These are phyloP conservation scores for Sarocladiaceae sp. DNA, from an alignment of 2,329 filamentous ascomycete species.

Conservation along the genomic window DNA sequence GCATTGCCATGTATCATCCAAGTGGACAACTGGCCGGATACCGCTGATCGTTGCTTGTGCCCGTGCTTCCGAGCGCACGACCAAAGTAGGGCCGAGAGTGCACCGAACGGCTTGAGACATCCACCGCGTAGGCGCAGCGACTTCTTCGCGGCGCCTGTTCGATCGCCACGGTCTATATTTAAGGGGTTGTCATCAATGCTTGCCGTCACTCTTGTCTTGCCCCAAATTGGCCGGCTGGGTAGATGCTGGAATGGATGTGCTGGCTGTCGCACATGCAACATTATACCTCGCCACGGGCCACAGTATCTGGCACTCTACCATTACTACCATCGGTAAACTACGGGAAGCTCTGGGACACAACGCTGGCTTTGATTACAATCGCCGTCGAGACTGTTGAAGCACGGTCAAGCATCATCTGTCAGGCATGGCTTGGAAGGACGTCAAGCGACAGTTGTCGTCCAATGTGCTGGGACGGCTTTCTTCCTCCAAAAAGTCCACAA, in stretches of 20 bases:
- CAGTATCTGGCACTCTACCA: too few species aligned
- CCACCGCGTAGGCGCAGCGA: too few species aligned
- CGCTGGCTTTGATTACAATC: neutral
- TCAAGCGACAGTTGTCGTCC: constrained; percentile 30
- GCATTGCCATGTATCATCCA: constrained; percentile 11
- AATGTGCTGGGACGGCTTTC: constrained; percentile 27
- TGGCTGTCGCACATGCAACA: neutral
- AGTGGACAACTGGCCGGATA: constrained; percentile 25
- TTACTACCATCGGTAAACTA: too few species aligned
- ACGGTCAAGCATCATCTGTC: neutral
- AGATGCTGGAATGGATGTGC: neutral
- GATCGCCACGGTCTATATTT: neutral
- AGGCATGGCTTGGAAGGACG: constrained; percentile 33
- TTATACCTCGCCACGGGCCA: neutral
- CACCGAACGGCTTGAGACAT: constrained; percentile 30
- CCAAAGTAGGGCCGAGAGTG: constrained; percentile 33
- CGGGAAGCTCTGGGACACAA: too few species aligned
- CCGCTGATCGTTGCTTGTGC: constrained; percentile 21
- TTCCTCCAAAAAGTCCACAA: constrained; percentile 23
- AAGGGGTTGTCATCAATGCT: neutral
- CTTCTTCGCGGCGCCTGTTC: neutral
- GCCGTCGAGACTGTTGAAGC: too few species aligned
- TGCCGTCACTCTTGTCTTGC: neutral
- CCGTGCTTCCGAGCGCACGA: constrained; percentile 15
- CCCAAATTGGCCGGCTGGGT: neutral